Evolutionary conservation across 1,284 basidiomycete genomes (phyloP), one percentile per base, ranked within the genome.

Genomic region (Austroboletus niveus): DNA sequence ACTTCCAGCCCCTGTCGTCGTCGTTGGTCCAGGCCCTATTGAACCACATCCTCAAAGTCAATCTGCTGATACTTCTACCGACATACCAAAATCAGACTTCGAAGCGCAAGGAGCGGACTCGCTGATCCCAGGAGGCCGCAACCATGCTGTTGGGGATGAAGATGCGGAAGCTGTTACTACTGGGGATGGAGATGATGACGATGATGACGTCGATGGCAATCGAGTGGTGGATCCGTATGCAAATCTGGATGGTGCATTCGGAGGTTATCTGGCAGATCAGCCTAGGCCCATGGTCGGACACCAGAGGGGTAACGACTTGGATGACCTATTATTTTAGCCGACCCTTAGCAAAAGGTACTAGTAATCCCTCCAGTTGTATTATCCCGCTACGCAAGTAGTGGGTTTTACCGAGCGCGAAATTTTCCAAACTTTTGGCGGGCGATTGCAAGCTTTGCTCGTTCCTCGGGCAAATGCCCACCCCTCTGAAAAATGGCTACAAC

Each of bases 181-280:
- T 12, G 68, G 58, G 35, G 69, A 60, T 14, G 68, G 57, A 35
- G 69, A 60, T 30, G 64, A 52, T 20, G 69, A 66, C 43, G 69
- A 69, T 39, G 70, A 70, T 20, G 70, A 70, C 17, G 69, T 72
- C 27, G 71, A 69, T 17, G 36, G 43, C 14, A 64, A 57, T 49
- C 62, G 55, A 17, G 57, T 61, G 31, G 56, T 65, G 4, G 88
- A 92, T 70, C 89, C 89, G 17, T 92, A 92, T 60, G 87, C 89
- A 10, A 84, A 82, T 55, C 69, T 92, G 44, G 85, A 78, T 59
- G 75, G 79, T 47, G 88, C 86, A 49, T 91, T 92, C 62, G 82
- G 82, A 15, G 77, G 72, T 54, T 87, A 89, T 61, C 48, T 80
- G 24, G 80, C 79, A 39, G 85, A 89, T 63, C 76, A 79, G 62